Evolutionary conservation across 768 basidiomycete genomes (phyloP).

Genomic region (Boletus edulis): DNA sequence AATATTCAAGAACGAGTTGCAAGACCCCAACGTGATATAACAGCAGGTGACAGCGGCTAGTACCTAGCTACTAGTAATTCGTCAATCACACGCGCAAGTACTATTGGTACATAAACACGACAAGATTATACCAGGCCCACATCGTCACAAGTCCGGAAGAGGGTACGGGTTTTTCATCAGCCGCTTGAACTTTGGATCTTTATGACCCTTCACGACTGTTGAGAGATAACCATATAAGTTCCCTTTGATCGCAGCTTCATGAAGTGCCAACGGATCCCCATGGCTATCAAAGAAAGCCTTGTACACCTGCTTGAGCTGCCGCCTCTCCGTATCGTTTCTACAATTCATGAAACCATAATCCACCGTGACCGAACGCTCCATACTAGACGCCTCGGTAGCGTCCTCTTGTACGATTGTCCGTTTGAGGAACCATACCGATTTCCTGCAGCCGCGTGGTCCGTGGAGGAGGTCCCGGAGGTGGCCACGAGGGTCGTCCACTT

Average conservation of each 20-base stretch:
- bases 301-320: not conserved
- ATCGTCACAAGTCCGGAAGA: not conserved
- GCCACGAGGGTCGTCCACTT: not conserved
- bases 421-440: conserved; percentile 2
- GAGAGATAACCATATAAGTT: not conserved
- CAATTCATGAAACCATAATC: conserved; percentile 5
- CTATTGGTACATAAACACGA: too few species aligned
- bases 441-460: not conserved
- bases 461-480: not conserved
- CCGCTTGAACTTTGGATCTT: not conserved
- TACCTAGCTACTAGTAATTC: too few species aligned
- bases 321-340: not conserved
- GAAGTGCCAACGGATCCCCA: not conserved
- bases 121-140: too few species aligned
- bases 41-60: too few species aligned
- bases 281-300: not conserved
- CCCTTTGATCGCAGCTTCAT: not conserved
- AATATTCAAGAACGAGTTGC: too few species aligned
- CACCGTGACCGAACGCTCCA: not conserved
- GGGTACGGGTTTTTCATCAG: not conserved
- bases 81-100: too few species aligned
- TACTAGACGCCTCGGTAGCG: not conserved
- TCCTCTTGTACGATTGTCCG: not conserved
- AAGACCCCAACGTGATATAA: too few species aligned
- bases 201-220: not conserved